These are phyloP conservation scores for Alternaria sp. DNA, from an alignment of 2,329 filamentous ascomycete species.

Conservation along the genomic window DNA sequence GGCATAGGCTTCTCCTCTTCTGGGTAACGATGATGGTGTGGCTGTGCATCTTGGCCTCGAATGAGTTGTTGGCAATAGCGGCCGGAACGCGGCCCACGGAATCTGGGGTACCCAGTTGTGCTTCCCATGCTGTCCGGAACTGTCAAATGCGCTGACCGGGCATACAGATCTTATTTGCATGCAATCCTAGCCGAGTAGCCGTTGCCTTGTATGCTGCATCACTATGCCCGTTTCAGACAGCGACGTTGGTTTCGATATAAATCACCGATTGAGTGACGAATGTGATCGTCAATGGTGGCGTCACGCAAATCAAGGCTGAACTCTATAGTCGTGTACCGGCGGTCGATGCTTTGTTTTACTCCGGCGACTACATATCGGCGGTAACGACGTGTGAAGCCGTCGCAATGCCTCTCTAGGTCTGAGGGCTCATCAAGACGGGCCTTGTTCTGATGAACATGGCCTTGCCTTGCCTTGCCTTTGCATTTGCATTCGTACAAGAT, in stretches of 20 bases:
- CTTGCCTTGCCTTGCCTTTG: background rate
- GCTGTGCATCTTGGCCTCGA: slow-evolving; percentile 29
- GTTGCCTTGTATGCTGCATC: background rate
- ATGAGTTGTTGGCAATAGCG: slow-evolving; percentile 16
- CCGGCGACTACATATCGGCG: background rate
- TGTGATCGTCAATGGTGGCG: background rate
- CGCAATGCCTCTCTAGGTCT: background rate
- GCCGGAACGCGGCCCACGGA: slow-evolving; percentile 22
- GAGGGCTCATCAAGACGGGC: background rate
- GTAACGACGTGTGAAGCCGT: background rate
- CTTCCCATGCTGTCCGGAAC: background rate
- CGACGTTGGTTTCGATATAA: background rate
- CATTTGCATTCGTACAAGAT: background rate
- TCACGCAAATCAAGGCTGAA: background rate
- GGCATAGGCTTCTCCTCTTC: slow-evolving; percentile 22
- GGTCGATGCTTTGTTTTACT: background rate
- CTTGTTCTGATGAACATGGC: background rate
- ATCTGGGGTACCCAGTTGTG: slow-evolving; percentile 16
- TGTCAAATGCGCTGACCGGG: slow-evolving; percentile 12
- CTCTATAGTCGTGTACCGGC: background rate
- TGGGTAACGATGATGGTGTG: slow-evolving; percentile 31
- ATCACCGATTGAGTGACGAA: slow-evolving; percentile 2
- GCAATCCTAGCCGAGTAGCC: background rate
- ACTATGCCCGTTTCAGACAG: background rate
- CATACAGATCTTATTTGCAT: slow-evolving; percentile 10